A percentile compares a stretch with the other conserved stretches of the same genome.
phyloP scores from a whole-genome alignment of 495 filamentous ascomycete species.

The Daldinia vernicosa region DNA sequence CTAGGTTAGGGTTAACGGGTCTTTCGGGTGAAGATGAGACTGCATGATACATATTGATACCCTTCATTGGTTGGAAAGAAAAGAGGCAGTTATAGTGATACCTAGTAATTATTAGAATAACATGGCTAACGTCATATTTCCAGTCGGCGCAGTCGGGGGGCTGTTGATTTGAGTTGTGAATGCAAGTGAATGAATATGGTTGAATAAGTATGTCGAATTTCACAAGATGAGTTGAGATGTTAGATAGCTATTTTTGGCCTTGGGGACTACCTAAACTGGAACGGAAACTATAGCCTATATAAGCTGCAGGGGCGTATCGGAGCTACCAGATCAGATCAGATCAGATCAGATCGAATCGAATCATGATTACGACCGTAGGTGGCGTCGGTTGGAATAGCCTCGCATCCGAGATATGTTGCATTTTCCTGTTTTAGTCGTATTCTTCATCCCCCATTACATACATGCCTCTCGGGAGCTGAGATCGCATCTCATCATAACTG shows the following conservation, averaged over 20 bases:
- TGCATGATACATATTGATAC: conserved; percentile 13
- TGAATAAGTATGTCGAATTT: not conserved
- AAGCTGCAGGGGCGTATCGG: not conserved
- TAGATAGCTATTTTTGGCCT: not conserved
- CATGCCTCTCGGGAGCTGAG: not conserved
- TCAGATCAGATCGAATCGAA: not conserved
- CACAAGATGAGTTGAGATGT: not conserved
- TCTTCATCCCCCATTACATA: not conserved
- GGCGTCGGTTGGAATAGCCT: conserved; percentile 1
- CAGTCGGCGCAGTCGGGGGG: too few relatives aligned
- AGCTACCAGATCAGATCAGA: not conserved
- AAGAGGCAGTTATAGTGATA: not conserved
- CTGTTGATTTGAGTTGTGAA: not conserved
- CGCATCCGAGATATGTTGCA: not conserved
- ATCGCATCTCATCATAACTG: not conserved
- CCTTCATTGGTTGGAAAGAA: conserved; percentile 7
- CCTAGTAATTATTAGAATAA: conserved; percentile 1
- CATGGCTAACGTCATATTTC: not conserved
- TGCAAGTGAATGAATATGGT: not conserved
- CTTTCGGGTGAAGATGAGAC: conserved; percentile 11
- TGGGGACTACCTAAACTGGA: not conserved
- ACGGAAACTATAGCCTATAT: not conserved
- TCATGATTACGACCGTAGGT: not conserved
- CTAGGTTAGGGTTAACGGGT: conserved; percentile 12
- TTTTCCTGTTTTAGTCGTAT: not conserved